These are phyloP conservation scores for Pisolithus microcarpus DNA, from an alignment of 768 basidiomycete species.

Conservation along the genomic window DNA sequence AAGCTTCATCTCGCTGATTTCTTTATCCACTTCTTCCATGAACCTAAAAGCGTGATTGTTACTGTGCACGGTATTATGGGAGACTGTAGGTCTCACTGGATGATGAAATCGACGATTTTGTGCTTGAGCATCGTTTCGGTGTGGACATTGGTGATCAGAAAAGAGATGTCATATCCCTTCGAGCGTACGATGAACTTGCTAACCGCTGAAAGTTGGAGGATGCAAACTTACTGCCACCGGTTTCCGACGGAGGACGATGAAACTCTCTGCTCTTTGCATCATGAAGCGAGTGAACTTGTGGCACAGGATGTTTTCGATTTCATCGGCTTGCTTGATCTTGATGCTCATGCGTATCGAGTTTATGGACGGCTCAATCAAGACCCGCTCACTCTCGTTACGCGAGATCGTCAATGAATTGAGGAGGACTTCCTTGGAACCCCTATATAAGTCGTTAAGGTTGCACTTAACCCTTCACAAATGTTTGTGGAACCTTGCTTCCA, in stretches of 20 bases:
- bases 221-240: conserved; percentile 70
- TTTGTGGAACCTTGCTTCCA: conserved; percentile 68
- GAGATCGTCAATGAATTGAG: conserved; percentile 92
- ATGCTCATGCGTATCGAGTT: conserved; percentile 97
- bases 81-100: conserved; percentile 57
- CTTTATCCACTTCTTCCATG: conserved; percentile 99
- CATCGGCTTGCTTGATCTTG: conserved; percentile 98
- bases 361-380: conserved; percentile 93
- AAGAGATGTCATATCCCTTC: conserved; percentile 97
- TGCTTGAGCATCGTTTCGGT: conserved; percentile 99
- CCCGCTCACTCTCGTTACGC: conserved; percentile 94
- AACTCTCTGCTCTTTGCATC: conserved; percentile 98
- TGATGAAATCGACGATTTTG: conserved; percentile 99
- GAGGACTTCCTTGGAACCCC: conserved; percentile 88
- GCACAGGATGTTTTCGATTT: conserved; percentile 94
- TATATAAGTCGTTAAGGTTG: conserved; percentile 25
- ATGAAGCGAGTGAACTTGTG: conserved; percentile 98
- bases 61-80: neutral
- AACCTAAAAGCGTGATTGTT: conserved; percentile 44
- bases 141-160: conserved; percentile 95
- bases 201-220: conserved; percentile 4
- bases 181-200: conserved; percentile 6
- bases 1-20: conserved; percentile 99
- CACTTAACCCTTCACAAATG: neutral
- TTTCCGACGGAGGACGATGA: conserved; percentile 91